Conservation (phyloP, 768 basidiomycete species). For the Asterophora parasitica region DNA sequence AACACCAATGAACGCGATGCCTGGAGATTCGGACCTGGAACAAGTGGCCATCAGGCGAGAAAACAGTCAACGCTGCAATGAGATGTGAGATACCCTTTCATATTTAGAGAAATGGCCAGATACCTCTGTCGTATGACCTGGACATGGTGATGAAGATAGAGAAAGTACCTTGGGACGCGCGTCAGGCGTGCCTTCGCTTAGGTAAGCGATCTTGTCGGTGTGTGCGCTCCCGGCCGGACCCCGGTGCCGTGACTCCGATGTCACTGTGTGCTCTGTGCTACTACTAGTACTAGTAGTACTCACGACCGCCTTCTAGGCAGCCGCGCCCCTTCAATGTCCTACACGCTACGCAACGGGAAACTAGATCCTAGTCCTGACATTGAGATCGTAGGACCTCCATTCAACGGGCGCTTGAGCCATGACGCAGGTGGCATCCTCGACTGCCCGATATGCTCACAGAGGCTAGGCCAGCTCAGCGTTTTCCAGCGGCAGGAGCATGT, state of each 20-base stretch:
- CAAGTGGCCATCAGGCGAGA: conserved; percentile 97
- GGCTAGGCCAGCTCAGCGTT: conserved; percentile 34
- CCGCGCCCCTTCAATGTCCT: background rate
- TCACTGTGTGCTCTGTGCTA: no score
- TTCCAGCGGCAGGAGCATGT: conserved; percentile 51
- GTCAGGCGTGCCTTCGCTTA: conserved; percentile 23
- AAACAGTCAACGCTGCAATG: conserved; percentile 83
- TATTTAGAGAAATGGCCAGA: background rate
- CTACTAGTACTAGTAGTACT: no score
- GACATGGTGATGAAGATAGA: conserved; percentile 51
- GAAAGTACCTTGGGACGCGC: conserved; percentile 57
- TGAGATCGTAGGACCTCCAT: background rate
- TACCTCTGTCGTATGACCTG: conserved; percentile 97
- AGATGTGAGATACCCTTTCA: background rate
- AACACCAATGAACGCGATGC: conserved; percentile 9
- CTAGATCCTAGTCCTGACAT: conserved; percentile 7
- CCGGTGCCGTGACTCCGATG: no score
- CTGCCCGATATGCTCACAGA: conserved; percentile 49
- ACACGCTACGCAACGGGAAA: background rate
- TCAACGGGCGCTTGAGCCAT: background rate
- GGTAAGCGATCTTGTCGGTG: background rate
- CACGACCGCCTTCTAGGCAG: no score
- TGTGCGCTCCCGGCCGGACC: no score
- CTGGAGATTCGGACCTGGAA: conserved; percentile 67
- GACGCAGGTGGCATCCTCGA: conserved; percentile 10